Percentiles rank a stretch among this genome's conserved stretches.
Evolutionary conservation across 345 rosid species (phyloP).

Genomic region (Conringia planisiliqua): DNA sequence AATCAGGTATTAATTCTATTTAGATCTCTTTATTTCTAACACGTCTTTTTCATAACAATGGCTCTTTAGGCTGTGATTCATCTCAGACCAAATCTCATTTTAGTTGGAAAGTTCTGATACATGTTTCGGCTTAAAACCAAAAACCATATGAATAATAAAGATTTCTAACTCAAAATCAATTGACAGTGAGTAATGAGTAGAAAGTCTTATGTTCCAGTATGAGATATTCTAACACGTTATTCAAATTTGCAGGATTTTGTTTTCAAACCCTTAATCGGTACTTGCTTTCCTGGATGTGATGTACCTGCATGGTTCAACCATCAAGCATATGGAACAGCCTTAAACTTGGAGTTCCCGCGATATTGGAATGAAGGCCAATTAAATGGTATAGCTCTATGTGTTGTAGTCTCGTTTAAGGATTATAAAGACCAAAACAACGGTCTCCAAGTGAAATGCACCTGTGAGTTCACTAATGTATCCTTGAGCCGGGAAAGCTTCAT

Average conservation of each 20-base stretch:
- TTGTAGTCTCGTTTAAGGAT: neutral
- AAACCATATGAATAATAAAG: too few relatives aligned
- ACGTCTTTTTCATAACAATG: neutral
- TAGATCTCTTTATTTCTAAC: too few relatives aligned
- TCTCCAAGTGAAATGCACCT: constrained; percentile 1
- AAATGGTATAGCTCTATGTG: neutral
- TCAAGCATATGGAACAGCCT: neutral
- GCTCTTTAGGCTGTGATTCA: too few relatives aligned
- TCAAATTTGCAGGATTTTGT: constrained; percentile 13
- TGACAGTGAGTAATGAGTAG: too few relatives aligned
- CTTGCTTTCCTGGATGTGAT: constrained; percentile 22
- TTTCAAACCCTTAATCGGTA: neutral
- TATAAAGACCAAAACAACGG: neutral
- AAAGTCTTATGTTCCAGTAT: too few relatives aligned
- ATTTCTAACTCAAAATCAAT: too few relatives aligned
- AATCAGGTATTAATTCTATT: constrained; percentile 6
- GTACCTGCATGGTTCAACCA: constrained; percentile 9
- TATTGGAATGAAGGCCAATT: neutral
- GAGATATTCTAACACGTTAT: neutral
- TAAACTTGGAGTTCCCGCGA: neutral
- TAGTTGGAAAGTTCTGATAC: too few relatives aligned
- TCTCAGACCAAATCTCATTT: too few relatives aligned
- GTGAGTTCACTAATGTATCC: neutral
- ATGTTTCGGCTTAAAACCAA: neutral
- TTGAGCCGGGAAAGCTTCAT: neutral